Conservation (phyloP, 257 asterid species). For the Leonotis leonurus region DNA sequence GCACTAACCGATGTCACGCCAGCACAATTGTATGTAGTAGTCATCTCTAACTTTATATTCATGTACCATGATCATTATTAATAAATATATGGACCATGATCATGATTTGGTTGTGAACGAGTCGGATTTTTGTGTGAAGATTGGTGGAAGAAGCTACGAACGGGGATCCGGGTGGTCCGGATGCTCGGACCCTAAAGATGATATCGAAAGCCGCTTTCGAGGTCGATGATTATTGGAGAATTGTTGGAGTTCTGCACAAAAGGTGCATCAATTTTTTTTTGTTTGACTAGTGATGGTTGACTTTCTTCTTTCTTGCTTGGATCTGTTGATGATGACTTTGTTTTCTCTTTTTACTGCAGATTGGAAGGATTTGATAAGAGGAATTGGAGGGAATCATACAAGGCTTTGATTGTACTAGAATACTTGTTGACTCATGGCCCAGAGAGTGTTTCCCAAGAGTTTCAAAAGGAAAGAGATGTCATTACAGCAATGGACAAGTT, state of each 20-base stretch:
- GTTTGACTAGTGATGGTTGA: background rate
- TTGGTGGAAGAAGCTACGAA: constrained; percentile 74
- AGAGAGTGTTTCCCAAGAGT: constrained; percentile 71
- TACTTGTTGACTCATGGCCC: constrained; percentile 93
- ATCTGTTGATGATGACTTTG: constrained; percentile 3
- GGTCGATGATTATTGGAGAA: constrained; percentile 90
- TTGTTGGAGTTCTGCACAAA: constrained; percentile 71
- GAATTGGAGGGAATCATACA: constrained; percentile 69
- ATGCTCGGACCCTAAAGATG: constrained; percentile 52
- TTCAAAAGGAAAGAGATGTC: constrained; percentile 51
- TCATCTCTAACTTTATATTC: background rate
- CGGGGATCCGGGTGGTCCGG: constrained; percentile 64
- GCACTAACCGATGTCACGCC: constrained; percentile 91
- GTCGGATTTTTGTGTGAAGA: constrained; percentile 25
- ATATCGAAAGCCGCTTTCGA: constrained; percentile 87
- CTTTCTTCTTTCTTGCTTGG: background rate
- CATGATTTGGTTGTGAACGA: background rate
- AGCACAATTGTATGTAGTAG: constrained; percentile 58
- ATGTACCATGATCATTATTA: too few species aligned
- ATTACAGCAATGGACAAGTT: constrained; percentile 50
- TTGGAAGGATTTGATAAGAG: constrained; percentile 51
- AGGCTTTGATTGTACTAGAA: constrained; percentile 66
- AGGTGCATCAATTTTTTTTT: constrained; percentile 25
- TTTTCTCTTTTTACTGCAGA: constrained; percentile 29
- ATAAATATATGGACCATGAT: too few species aligned